Evolutionary conservation across 305 asterid species (phyloP), one percentile per base, ranked within the genome.

Genomic region (Petunia hybrid): DNA sequence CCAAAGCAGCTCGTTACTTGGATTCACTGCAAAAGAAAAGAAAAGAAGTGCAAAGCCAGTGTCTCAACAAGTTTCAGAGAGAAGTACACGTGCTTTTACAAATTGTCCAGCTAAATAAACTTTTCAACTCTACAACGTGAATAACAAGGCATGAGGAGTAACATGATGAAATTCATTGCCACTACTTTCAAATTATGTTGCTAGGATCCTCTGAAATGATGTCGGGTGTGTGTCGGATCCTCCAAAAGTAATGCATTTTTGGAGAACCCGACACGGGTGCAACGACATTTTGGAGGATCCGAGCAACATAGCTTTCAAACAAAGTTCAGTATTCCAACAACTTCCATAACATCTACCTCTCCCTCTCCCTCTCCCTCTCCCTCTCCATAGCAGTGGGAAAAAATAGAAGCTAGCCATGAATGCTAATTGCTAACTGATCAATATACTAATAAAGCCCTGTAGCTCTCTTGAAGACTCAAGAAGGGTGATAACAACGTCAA

Each of bases 21-120:
- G 35, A 71, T 71, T 46, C 42, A 45, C 77, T 71, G 61, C 77
- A 35, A 22, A 71, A 48, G 12, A 42, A 46, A 71, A 60, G 13
- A 22, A 35, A 22, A 22, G 31, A 22, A 22, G 31, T 22, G 31
- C 31, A 22, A 22, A 22, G 31, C 31, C 12, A 46, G 5, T 40
- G 38, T 41, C 53, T 67, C 36, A 67, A 39, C 35, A 57, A 22
- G 6, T 35, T 13, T 57, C 1, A 57, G n/a, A 57, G 8, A 22
- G 8, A 56, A 64, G 53, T 46, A 9, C 31, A 22, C 31, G 53
- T 46, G 53, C 8, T 46, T 5, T 46, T 46, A 7, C 8, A 9
- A 46, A 9, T 5, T 5, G 71, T 65, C 31, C 31, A 22, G 5
- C 16, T 5, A 39, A 38, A 5, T 36, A 3, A 5, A 65, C 39